Conservation (phyloP, 441 rosid genomes). For the Metrosideros polymorpha region DNA sequence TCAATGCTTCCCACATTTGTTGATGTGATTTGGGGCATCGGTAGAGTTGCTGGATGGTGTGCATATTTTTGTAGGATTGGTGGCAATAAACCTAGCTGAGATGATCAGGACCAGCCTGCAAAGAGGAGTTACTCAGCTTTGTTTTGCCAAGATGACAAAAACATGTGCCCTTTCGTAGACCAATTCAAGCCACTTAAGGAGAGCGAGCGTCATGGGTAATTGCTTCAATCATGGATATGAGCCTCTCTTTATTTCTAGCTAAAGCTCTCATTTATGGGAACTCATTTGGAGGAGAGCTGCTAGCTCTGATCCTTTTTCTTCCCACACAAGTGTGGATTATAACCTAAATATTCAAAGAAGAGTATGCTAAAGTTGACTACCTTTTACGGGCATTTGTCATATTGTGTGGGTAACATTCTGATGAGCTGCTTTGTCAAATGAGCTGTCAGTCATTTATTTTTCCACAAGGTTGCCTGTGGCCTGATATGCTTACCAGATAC, state of each 20-base stretch:
- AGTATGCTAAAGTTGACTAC: not conserved
- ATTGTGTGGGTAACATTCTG: not conserved
- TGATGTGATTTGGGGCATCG: not conserved
- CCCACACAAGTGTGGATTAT: not conserved
- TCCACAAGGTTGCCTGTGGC: not conserved
- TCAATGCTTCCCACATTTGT: not conserved
- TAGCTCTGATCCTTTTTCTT: not conserved
- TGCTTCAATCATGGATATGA: not conserved
- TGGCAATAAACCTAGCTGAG: not conserved
- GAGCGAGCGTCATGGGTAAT: not conserved
- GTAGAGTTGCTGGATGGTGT: not conserved
- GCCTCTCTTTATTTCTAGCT: not conserved
- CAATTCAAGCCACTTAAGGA: not conserved
- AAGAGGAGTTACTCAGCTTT: not conserved
- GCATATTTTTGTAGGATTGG: not conserved
- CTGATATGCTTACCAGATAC: not conserved
- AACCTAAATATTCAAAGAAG: not conserved
- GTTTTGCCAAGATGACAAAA: not conserved
- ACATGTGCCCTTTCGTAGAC: not conserved
- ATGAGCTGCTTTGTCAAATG: not conserved
- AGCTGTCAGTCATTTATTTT: not conserved
- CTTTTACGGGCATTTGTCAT: not conserved
- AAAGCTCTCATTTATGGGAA: not conserved
- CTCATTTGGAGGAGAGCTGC: too few relatives aligned
- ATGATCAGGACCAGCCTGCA: not conserved